Evolutionary conservation across 768 basidiomycete genomes (phyloP).

Genomic region (Naganishia friedmannii): DNA sequence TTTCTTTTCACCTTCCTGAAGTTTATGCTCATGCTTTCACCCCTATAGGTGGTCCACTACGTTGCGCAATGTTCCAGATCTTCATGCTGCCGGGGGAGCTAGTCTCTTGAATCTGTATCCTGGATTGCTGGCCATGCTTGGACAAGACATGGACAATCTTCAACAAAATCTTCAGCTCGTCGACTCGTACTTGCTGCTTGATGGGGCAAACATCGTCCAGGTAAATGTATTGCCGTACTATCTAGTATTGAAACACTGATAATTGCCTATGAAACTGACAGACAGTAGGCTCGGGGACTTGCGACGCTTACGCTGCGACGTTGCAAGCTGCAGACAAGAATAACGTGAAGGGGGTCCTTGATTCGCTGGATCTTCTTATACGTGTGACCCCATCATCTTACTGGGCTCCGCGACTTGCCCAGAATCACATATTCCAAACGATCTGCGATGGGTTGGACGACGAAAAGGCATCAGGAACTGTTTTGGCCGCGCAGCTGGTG

Average conservation of each 20-base stretch:
- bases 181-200: conserved; percentile 48
- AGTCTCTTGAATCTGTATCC: conserved; percentile 45
- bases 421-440: conserved; percentile 43
- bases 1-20: neutral
- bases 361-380: conserved; percentile 40
- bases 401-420: conserved; percentile 40
- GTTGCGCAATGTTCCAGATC: conserved; percentile 43
- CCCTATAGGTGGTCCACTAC: conserved; percentile 45
- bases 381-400: conserved; percentile 35
- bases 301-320: conserved; percentile 34
- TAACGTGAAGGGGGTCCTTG: conserved; percentile 36
- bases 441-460: conserved; percentile 47
- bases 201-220: conserved; percentile 34
- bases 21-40: neutral
- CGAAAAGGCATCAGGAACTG: conserved; percentile 47
- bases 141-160: conserved; percentile 45
- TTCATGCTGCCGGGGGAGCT: conserved; percentile 36
- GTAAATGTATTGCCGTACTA: neutral
- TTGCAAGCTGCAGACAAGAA: conserved; percentile 37
- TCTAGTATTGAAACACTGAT: neutral
- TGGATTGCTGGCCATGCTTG: conserved; percentile 41
- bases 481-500: conserved; percentile 46
- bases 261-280: conserved; percentile 5
- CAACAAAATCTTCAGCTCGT: conserved; percentile 37
- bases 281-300: conserved; percentile 37